Conservation (phyloP, 1,284 basidiomycete species). For the Taiwanofungus camphoratus region DNA sequence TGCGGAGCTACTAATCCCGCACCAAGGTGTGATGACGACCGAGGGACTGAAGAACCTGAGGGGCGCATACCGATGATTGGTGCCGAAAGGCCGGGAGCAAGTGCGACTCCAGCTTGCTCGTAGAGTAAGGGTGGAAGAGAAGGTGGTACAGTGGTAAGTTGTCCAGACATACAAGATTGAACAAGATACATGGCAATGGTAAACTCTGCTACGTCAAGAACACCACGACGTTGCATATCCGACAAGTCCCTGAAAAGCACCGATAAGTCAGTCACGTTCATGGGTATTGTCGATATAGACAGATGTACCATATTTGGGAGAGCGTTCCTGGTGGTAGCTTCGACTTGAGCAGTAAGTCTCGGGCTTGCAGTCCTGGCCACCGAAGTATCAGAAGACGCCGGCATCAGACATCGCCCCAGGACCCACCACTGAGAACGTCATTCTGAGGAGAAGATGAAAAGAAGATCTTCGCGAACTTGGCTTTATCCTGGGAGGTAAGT, state of each 20-base stretch:
- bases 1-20: too few relatives aligned
- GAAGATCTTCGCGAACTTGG: slow-evolving; percentile 81
- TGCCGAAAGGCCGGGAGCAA: neutral
- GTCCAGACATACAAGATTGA: slow-evolving; percentile 83
- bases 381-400: neutral
- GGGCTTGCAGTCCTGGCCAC: slow-evolving; percentile 72
- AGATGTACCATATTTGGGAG: slow-evolving; percentile 82
- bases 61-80: slow-evolving; percentile 3
- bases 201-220: slow-evolving; percentile 88
- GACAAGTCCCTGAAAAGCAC: slow-evolving; percentile 70
- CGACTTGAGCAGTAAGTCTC: slow-evolving; percentile 90
- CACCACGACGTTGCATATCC: slow-evolving; percentile 89
- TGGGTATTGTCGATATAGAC: slow-evolving; percentile 1
- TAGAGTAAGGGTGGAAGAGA: slow-evolving; percentile 82
- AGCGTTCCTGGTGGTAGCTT: slow-evolving; percentile 84
- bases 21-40: too few relatives aligned
- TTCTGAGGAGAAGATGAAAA: slow-evolving; percentile 61
- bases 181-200: slow-evolving; percentile 96
- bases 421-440: slow-evolving; percentile 70
- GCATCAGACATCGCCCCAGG: neutral
- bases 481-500: slow-evolving; percentile 70
- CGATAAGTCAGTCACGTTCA: neutral
- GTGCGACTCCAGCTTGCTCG: slow-evolving; percentile 57
- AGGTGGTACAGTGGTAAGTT: slow-evolving; percentile 68
- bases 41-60: slow-evolving; percentile 5